Conservation (phyloP, 495 filamentous ascomycete species). For the Hypomontagnella monticulosa region DNA sequence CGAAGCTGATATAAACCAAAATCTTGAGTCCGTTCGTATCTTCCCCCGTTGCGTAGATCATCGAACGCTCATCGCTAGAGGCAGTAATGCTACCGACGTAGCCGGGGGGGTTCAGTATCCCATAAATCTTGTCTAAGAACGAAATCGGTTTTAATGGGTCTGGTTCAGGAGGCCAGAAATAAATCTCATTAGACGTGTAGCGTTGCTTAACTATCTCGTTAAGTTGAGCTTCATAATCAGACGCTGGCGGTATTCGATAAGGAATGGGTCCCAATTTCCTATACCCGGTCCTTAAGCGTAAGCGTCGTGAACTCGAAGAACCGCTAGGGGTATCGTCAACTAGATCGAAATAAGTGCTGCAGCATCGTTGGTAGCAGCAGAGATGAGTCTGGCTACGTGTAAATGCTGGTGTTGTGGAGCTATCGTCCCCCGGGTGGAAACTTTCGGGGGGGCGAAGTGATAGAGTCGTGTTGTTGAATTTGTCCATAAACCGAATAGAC, state of each 20-base stretch:
- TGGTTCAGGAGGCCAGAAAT: slow-evolving; percentile 68
- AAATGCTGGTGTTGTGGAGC: slow-evolving; percentile 54
- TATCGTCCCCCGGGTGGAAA: slow-evolving; percentile 57
- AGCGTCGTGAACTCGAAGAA: slow-evolving; percentile 50
- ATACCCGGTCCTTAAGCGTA: slow-evolving; percentile 64
- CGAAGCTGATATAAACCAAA: slow-evolving; percentile 71
- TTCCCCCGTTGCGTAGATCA: slow-evolving; percentile 63
- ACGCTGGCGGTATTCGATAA: slow-evolving; percentile 41
- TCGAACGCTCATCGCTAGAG: slow-evolving; percentile 68
- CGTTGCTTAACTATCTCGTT: slow-evolving; percentile 48
- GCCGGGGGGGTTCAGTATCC: slow-evolving; percentile 66
- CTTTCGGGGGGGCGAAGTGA: slow-evolving; percentile 48
- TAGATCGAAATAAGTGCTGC: slow-evolving; percentile 71
- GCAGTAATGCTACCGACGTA: slow-evolving; percentile 60
- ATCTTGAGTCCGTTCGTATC: slow-evolving; percentile 53
- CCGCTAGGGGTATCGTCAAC: slow-evolving; percentile 62
- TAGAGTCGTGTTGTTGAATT: slow-evolving; percentile 52
- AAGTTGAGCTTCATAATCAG: slow-evolving; percentile 46
- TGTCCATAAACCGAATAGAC: slow-evolving; percentile 34
- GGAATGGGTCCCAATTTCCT: slow-evolving; percentile 32
- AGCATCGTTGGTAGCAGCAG: slow-evolving; percentile 66
- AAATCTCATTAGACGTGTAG: slow-evolving; percentile 61
- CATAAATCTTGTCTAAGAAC: slow-evolving; percentile 57
- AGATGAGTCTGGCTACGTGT: slow-evolving; percentile 68
- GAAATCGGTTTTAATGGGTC: slow-evolving; percentile 43